These are phyloP conservation scores for Septoria linicola DNA, from an alignment of 2,329 filamentous ascomycete species.

Conservation along the genomic window DNA sequence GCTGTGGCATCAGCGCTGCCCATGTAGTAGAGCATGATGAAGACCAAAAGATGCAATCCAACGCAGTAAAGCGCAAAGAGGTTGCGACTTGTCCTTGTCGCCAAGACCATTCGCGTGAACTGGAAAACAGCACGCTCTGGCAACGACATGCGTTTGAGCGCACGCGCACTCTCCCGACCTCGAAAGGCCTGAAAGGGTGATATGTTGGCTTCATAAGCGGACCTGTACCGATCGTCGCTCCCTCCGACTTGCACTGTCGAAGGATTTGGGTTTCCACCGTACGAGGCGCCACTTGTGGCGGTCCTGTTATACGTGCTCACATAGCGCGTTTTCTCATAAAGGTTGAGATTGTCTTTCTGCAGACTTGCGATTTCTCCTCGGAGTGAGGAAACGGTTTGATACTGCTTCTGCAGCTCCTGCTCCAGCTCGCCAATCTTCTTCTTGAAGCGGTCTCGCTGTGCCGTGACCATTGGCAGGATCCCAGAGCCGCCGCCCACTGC, in stretches of 20 bases:
- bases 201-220: conserved; percentile 91
- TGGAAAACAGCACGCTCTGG: conserved; percentile 89
- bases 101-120: conserved; percentile 84
- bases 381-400: conserved; percentile 78
- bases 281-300: conserved; percentile 64
- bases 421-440: conserved; percentile 90
- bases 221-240: conserved; percentile 74
- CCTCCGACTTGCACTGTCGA: conserved; percentile 63
- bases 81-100: conserved; percentile 86
- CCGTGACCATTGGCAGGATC: conserved; percentile 96
- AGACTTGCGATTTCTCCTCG: conserved; percentile 87
- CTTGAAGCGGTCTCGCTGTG: conserved; percentile 97
- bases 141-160: conserved; percentile 88
- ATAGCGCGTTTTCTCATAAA: conserved; percentile 98
- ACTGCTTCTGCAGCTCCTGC: conserved; percentile 79
- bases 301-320: conserved; percentile 86
- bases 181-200: conserved; percentile 95
- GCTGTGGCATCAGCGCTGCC: conserved; percentile 66
- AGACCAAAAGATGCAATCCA: conserved; percentile 81
- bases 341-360: conserved; percentile 91
- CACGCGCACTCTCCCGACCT: conserved; percentile 85
- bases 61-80: conserved; percentile 91
- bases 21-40: conserved; percentile 82
- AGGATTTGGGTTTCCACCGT: conserved; percentile 66
- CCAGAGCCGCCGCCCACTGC: conserved; percentile 68